Conservation (phyloP, 208 protist genomes). For the Crithidia bombi region DNA sequence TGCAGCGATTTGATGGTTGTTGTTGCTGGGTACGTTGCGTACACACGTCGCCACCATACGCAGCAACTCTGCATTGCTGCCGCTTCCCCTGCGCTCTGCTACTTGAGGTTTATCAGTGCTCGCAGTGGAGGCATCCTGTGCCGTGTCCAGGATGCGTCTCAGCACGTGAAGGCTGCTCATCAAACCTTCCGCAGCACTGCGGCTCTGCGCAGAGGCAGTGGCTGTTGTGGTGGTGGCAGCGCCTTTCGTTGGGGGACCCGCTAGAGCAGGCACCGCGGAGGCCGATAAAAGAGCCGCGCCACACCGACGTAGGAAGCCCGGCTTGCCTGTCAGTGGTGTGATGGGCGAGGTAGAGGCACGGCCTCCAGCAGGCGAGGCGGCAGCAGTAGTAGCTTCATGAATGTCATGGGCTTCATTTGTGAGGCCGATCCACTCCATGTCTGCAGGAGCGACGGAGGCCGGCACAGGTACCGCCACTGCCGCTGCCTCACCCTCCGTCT, state of each 20-base stretch:
- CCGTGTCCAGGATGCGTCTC: not conserved
- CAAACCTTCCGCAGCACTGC: constrained; percentile 9
- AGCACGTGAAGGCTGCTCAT: constrained; percentile 17
- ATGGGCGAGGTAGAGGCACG: not conserved
- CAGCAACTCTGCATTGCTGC: constrained; percentile 29
- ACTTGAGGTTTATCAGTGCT: no score
- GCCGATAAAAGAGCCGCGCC: constrained; percentile 4
- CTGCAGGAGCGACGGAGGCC: constrained; percentile 15
- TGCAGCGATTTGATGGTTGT: not conserved
- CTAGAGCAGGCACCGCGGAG: not conserved
- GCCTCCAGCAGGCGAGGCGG: not conserved
- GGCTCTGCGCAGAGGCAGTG: constrained; percentile 2
- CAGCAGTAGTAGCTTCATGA: not conserved
- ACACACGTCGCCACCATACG: constrained; percentile 30
- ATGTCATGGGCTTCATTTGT: not conserved
- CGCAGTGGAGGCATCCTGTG: not conserved
- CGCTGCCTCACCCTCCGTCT: no score
- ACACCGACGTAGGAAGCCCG: constrained; percentile 18
- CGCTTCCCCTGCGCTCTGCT: no score
- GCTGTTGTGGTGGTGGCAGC: not conserved
- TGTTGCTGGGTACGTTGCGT: constrained; percentile 21
- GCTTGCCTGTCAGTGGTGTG: not conserved
- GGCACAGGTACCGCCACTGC: not conserved
- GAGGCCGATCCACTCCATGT: constrained; percentile 39
- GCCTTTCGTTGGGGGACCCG: not conserved